phyloP scores from a whole-genome alignment of 345 rosid species.

The Linum lewisii region DNA sequence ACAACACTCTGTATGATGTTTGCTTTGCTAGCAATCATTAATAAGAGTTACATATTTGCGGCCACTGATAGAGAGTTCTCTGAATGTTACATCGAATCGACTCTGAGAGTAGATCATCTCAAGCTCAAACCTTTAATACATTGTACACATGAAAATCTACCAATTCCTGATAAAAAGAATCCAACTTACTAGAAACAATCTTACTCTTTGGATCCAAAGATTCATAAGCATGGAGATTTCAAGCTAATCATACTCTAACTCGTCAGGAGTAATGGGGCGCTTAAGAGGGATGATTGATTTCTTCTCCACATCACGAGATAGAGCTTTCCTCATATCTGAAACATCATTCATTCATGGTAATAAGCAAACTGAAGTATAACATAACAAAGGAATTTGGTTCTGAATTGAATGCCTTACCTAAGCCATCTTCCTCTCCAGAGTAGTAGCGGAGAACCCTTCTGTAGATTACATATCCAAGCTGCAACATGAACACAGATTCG shows the following conservation, averaged over 20 bases:
- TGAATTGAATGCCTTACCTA: constrained; percentile 40
- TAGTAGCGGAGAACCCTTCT: constrained; percentile 86
- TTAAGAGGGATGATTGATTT: constrained; percentile 82
- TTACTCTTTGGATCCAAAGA: no score
- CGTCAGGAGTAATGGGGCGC: constrained; percentile 79
- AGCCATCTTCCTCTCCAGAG: constrained; percentile 91
- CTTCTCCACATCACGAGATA: constrained; percentile 77
- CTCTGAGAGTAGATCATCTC: no score
- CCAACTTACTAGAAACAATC: no score
- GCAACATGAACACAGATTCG: constrained; percentile 11
- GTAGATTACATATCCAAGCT: constrained; percentile 83
- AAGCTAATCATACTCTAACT: constrained; percentile 72
- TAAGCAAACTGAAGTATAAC: not conserved
- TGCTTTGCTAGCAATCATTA: no score
- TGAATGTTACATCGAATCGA: no score
- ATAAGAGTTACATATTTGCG: no score
- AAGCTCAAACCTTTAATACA: no score
- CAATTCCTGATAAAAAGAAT: no score
- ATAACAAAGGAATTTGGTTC: not conserved
- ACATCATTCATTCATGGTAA: constrained; percentile 1
- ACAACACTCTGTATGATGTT: no score
- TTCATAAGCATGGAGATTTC: not conserved
- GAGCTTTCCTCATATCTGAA: constrained; percentile 94
- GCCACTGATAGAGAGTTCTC: no score
- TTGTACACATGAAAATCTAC: no score